Base-by-base conservation (phyloP, 2,329 filamentous ascomycete species). In the Aureobasidium sp. region DNA sequence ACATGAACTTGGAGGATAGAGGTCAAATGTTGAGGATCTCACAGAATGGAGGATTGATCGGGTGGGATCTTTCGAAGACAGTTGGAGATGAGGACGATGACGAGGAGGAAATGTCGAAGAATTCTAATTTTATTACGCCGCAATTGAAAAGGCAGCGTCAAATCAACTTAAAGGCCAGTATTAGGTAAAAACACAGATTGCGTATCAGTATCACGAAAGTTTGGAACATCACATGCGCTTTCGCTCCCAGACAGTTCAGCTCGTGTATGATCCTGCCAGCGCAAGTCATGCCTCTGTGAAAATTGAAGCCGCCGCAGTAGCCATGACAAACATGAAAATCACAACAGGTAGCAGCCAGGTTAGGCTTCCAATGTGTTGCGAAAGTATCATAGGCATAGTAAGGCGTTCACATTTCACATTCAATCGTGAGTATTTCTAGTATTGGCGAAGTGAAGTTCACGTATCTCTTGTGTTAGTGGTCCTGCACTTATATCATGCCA, bases 1-100 rank as follows among this genome's bases (percentile, higher is more conserved):
- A 47, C 5, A 65, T 68, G 67, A 46, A 23, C 34, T 32, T 64
- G 60, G 66, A 67, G 41, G 64, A 66, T 23, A 64, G 67, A 27
- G 67, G 67, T 5, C 67, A 67, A 46, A 66, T 64, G 26, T 34
- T 68, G 44, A 62, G 63, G 55, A 62, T 66, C 37, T 62, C 62
- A 15, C 59, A 63, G 41, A n/a, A 64, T 39, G 62, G 55, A 10
- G 67, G 67, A 1, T 44, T 68, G 32, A 58, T 65, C 3, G 46
- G 42, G 2, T 66, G 65, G 65, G 51, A 47, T 58, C 3, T 32
- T 4, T 13, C 23, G 4, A 51, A 51, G 26, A 60, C 46, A 13
- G 23, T 50, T 5, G 44, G 26, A 7, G 36, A 51, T 17, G 46
- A 26, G 7, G 37, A 51, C 17, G 46, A 26, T 13, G 46, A 51